phyloP scores from a whole-genome alignment of 495 filamentous ascomycete species.

The Xeromyces bisporus region DNA sequence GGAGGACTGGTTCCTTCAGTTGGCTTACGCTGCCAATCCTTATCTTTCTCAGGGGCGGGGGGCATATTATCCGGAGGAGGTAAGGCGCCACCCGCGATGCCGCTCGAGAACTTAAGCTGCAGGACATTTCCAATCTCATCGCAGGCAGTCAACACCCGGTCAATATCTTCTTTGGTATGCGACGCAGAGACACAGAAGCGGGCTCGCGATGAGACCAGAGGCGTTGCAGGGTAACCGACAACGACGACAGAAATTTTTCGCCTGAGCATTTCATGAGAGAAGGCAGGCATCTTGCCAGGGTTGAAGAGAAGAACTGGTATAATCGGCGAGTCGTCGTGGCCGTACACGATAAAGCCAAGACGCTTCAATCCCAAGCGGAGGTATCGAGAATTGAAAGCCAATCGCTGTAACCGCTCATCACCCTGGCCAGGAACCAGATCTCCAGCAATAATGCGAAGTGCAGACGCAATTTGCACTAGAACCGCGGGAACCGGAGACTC shows the following conservation, averaged over 20 bases:
- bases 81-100: slow-evolving; percentile 77
- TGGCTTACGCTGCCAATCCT: slow-evolving; percentile 34
- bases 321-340: slow-evolving; percentile 95
- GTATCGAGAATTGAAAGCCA: slow-evolving; percentile 97
- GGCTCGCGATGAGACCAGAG: slow-evolving; percentile 80
- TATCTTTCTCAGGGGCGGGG: slow-evolving; percentile 54
- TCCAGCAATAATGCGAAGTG: slow-evolving; percentile 73
- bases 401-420: slow-evolving; percentile 84
- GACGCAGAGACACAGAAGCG: slow-evolving; percentile 91
- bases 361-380: slow-evolving; percentile 92
- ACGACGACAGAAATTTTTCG: slow-evolving; percentile 98
- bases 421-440: slow-evolving; percentile 82
- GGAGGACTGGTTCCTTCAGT: slow-evolving; percentile 43
- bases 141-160: slow-evolving; percentile 75
- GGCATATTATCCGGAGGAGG: slow-evolving; percentile 53
- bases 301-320: slow-evolving; percentile 88
- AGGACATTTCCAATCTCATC: slow-evolving; percentile 84
- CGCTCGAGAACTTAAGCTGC: slow-evolving; percentile 90
- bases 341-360: slow-evolving; percentile 90
- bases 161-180: slow-evolving; percentile 95
- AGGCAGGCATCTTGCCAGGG: slow-evolving; percentile 93
- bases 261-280: slow-evolving; percentile 93
- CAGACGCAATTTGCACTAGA: slow-evolving; percentile 69
- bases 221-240: slow-evolving; percentile 95
- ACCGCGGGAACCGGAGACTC: slow-evolving; percentile 79